Evolutionary conservation across 164 flowering plant genomes (phyloP).

Genomic region (Vitis cinerea): DNA sequence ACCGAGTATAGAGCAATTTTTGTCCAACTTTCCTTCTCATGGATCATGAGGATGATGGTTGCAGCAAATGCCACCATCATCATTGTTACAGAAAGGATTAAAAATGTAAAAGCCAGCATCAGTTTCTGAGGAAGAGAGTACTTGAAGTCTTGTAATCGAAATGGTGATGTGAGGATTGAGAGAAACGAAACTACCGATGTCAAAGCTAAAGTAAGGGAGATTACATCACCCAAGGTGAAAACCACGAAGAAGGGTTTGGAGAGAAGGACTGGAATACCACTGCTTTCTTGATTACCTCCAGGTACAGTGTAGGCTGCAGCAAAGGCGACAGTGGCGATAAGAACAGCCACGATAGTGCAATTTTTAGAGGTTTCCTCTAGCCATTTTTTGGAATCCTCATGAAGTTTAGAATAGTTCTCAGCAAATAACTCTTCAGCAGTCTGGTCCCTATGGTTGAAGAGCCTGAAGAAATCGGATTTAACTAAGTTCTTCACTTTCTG

Average conservation of each 20-base stretch:
- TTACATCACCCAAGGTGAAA: conserved; percentile 14
- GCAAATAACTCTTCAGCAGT: conserved; percentile 11
- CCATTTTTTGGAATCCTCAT: conserved; percentile 16
- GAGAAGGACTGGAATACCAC: conserved; percentile 17
- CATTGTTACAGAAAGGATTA: background rate
- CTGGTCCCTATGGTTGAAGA: background rate
- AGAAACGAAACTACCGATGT: conserved; percentile 16
- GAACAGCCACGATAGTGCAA: conserved; percentile 19
- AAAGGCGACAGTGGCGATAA: conserved; percentile 29
- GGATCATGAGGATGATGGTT: conserved; percentile 13
- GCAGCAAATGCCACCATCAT: conserved; percentile 18
- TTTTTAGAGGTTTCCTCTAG: conserved; percentile 15
- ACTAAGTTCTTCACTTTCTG: conserved; percentile 5
- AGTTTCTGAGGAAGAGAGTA: conserved; percentile 11
- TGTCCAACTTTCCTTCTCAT: background rate
- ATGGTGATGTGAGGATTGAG: conserved; percentile 15
- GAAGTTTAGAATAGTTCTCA: background rate
- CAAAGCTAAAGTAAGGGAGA: conserved; percentile 14
- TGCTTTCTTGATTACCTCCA: conserved; percentile 14
- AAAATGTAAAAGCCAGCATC: conserved; percentile 3
- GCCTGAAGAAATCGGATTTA: background rate
- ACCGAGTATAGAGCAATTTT: background rate
- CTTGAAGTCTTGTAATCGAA: conserved; percentile 3
- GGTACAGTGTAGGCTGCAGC: conserved; percentile 30
- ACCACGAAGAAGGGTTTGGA: conserved; percentile 3